Evolutionary conservation across 2,329 filamentous ascomycete genomes (phyloP).

Genomic region (Acarospora socialis): DNA sequence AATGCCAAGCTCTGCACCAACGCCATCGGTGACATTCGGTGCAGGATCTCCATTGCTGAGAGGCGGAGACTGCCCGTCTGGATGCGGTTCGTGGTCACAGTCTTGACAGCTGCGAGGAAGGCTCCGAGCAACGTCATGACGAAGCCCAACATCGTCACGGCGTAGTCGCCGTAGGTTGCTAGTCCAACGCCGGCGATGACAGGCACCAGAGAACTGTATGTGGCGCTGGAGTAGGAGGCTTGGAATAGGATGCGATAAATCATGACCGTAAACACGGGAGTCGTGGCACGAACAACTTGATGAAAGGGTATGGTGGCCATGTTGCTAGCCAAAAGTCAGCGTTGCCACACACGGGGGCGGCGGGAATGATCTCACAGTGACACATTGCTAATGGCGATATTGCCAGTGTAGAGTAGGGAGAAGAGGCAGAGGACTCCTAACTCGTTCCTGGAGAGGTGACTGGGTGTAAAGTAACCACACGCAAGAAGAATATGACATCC

Average conservation of each 20-base stretch:
- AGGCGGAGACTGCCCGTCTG: constrained; percentile 24
- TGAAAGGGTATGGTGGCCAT: constrained; percentile 28
- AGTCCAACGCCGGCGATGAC: constrained; percentile 23
- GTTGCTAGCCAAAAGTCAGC: too few relatives aligned
- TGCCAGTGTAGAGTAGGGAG: constrained; percentile 12
- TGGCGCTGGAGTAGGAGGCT: constrained; percentile 19
- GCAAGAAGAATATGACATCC: constrained; percentile 6
- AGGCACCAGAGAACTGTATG: constrained; percentile 24
- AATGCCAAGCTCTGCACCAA: constrained; percentile 20
- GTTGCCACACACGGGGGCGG: not conserved
- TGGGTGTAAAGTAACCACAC: constrained; percentile 8
- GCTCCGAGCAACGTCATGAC: constrained; percentile 11
- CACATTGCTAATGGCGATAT: constrained; percentile 12
- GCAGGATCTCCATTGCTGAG: constrained; percentile 22
- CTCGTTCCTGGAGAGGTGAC: constrained; percentile 5
- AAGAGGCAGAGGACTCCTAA: constrained; percentile 8
- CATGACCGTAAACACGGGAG: constrained; percentile 23
- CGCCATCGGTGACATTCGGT: constrained; percentile 23
- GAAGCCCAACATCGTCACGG: constrained; percentile 20
- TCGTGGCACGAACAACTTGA: constrained; percentile 24
- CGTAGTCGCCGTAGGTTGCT: constrained; percentile 25
- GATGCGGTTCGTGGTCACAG: constrained; percentile 23
- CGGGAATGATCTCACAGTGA: constrained; percentile 14
- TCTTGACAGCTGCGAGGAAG: constrained; percentile 18
- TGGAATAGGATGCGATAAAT: constrained; percentile 22